phyloP scores from a whole-genome alignment of 2,329 filamentous ascomycete genomes.

The Cadophora malorum region DNA sequence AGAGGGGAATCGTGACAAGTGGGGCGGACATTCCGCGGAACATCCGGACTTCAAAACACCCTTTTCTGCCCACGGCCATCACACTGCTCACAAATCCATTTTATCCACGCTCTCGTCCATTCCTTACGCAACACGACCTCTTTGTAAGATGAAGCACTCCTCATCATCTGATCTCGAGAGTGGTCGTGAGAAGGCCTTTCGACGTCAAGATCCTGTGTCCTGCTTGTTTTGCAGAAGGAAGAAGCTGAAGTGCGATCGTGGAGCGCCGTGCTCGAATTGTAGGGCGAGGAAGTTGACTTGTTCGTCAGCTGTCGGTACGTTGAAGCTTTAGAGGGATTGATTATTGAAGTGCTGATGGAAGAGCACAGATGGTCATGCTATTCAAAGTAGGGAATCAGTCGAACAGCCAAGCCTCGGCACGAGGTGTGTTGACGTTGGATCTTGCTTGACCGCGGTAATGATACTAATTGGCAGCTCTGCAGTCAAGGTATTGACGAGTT shows the following conservation, averaged over 20 bases:
- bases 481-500: conserved; percentile 33
- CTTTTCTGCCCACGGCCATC: background rate
- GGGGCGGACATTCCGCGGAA: background rate
- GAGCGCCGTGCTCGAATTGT: conserved; percentile 40
- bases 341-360: too few species aligned
- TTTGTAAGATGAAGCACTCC: conserved; percentile 7
- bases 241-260: conserved; percentile 40
- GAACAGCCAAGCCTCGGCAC: background rate
- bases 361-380: background rate
- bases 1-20: background rate
- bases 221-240: conserved; percentile 39
- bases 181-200: conserved; percentile 27
- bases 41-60: background rate
- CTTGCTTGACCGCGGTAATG: background rate
- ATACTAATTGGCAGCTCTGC: background rate
- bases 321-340: too few species aligned
- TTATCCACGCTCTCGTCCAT: background rate
- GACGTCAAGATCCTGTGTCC: conserved; percentile 40
- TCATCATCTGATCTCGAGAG: background rate
- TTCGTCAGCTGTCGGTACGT: conserved; percentile 15
- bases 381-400: background rate
- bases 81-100: background rate
- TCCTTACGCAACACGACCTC: background rate
- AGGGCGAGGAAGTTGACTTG: conserved; percentile 29
- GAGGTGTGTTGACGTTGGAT: background rate